phyloP scores from a whole-genome alignment of 2,329 filamentous ascomycete genomes.

The Diatrype stigma region DNA sequence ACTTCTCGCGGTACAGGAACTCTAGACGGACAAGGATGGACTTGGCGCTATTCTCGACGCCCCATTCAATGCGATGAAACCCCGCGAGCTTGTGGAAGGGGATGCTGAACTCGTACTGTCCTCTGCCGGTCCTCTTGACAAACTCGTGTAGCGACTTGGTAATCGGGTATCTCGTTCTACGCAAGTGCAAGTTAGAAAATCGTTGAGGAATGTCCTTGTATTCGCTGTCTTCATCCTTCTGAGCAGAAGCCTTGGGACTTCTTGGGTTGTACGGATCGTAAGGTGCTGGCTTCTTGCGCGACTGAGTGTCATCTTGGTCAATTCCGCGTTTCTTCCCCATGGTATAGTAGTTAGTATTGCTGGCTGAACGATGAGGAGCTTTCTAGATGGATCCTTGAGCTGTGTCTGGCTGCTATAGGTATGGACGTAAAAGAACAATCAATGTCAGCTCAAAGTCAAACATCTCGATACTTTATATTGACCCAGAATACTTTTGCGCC shows the following conservation, averaged over 20 bases:
- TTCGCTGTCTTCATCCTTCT: neutral
- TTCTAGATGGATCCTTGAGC: slow-evolving; percentile 10
- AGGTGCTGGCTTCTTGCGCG: neutral
- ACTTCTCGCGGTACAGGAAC: neutral
- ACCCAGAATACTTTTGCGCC: too few species aligned
- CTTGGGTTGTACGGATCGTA: neutral
- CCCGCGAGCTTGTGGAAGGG: neutral
- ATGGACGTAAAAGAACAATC: too few species aligned
- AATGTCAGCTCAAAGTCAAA: too few species aligned
- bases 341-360: neutral
- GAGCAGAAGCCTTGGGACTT: neutral
- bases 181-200: neutral
- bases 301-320: neutral
- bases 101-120: neutral
- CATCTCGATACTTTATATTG: too few species aligned
- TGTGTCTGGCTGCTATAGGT: too few species aligned
- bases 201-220: neutral
- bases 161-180: neutral
- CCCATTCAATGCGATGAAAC: neutral
- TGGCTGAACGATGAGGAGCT: too few species aligned
- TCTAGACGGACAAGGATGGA: neutral
- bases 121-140: too few species aligned
- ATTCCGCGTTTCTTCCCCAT: neutral
- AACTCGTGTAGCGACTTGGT: too few species aligned
- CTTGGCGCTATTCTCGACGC: neutral